phyloP scores from a whole-genome alignment of 129 eudicot genomes.

The Logfia minima region DNA sequence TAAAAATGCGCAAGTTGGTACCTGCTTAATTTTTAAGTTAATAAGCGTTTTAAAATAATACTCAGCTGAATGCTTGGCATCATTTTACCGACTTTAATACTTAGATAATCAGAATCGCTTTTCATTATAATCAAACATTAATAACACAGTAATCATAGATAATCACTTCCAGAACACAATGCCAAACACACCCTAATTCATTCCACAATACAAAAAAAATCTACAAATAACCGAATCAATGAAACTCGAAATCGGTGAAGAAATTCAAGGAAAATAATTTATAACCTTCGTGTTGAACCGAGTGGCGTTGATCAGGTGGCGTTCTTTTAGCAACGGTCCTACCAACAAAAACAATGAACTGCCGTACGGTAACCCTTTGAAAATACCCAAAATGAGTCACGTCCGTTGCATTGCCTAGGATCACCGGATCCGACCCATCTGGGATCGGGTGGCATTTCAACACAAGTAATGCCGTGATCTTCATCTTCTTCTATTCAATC shows the following conservation, averaged over 20 bases:
- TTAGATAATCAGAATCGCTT: no score
- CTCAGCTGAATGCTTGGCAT: no score
- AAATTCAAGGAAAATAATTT: not conserved
- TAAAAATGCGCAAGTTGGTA: not conserved
- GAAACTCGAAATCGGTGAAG: not conserved
- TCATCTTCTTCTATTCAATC: constrained; percentile 49
- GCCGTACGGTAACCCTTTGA: constrained; percentile 75
- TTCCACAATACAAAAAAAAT: not conserved
- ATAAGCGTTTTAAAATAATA: no score
- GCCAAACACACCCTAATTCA: not conserved
- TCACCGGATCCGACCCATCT: constrained; percentile 72
- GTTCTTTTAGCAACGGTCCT: constrained; percentile 86
- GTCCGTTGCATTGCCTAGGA: constrained; percentile 69
- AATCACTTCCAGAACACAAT: not conserved
- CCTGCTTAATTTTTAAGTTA: no score
- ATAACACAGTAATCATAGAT: no score
- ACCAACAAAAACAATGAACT: constrained; percentile 77
- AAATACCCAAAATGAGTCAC: constrained; percentile 80
- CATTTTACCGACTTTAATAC: no score
- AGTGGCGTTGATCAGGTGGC: constrained; percentile 75
- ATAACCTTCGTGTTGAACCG: constrained; percentile 85
- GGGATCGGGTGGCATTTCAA: constrained; percentile 45
- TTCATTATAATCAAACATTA: no score
- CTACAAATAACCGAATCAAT: not conserved
- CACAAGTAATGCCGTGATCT: constrained; percentile 89